Conservation (phyloP, 345 rosid species). For the Pugionium dolabratum region DNA sequence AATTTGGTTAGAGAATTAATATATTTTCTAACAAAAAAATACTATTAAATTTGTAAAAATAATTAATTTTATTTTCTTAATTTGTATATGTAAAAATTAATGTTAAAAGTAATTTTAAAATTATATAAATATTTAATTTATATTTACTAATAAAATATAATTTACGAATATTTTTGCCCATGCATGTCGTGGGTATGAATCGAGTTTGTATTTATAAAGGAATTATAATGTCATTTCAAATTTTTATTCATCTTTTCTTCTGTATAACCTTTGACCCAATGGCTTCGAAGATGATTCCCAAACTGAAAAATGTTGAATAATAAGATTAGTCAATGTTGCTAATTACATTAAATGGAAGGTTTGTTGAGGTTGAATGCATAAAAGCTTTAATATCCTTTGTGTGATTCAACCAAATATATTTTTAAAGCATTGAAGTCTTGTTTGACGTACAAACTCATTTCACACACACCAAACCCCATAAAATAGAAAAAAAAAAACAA, state of each 20-base stretch:
- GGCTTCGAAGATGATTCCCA: slow-evolving; percentile 3
- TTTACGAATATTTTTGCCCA: no score
- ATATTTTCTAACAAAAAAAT: no score
- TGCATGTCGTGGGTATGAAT: no score
- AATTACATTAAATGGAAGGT: neutral
- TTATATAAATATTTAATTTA: no score
- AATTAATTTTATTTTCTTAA: no score
- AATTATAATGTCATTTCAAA: neutral
- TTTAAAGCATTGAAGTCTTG: slow-evolving; percentile 22
- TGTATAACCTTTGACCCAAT: neutral
- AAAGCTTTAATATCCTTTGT: slow-evolving; percentile 19
- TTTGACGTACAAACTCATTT: neutral
- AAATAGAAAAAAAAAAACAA: neutral
- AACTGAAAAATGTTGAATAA: slow-evolving; percentile 14
- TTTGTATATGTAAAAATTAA: no score
- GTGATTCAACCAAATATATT: neutral
- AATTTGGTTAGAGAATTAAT: no score
- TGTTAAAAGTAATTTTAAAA: no score
- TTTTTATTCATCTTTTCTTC: slow-evolving; percentile 22
- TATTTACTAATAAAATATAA: no score
- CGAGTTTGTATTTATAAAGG: no score
- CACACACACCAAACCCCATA: neutral
- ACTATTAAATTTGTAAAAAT: no score
- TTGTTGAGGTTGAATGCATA: slow-evolving; percentile 2
- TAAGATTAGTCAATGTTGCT: slow-evolving; percentile 27